Base-by-base conservation (phyloP, 169 alveolate genomes). In the Plasmodium relictum region DNA sequence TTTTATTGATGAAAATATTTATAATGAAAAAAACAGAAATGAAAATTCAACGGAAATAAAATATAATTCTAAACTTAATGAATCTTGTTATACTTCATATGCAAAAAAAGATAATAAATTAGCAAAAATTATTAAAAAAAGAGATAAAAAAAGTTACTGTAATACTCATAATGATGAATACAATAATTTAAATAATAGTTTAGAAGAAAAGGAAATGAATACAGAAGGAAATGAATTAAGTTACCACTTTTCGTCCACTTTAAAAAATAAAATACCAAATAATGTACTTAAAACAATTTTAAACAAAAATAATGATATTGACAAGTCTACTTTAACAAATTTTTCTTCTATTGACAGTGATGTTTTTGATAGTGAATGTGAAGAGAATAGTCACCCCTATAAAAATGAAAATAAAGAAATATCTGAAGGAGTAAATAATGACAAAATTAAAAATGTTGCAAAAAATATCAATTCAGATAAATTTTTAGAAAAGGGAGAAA, bases 331-430 rank as follows among this genome's bases (percentile, higher is more conserved):
- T 54, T 44, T 58, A 20, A 8, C 39, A 31, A 50, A 63, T 26
- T 44, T 58, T 41, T 48, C 89, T n/a, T 78, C 78, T 16, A 58
- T 78, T 7, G 89, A 39, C 0, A 78, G 76, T 70, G 78, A 78
- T 45, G 18, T 78, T 16, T 50, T 78, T 58, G 65, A 58, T 20
- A 70, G 65, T 22, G 73, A 52, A 42, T 74, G 42, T 14, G 88
- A 74, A 39, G 74, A 62, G 39, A 52, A 74, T 74, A 24, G 42
- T 69, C 16, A 18, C 10, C 37, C 24, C 6, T 0, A 22, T 22
- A 44, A 12, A 37, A 58, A 71, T 7, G n/a, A 31, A n/a, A 69
- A 52, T 48, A n/a, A 44, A 3, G 16, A 24, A 45, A n/a, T 26
- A n/a, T 24, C 14, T 14, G 24, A 39, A 14, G 20, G 0, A n/a